These are phyloP conservation scores for Monilinia polystroma DNA, from an alignment of 2,329 filamentous ascomycete species.

Conservation along the genomic window DNA sequence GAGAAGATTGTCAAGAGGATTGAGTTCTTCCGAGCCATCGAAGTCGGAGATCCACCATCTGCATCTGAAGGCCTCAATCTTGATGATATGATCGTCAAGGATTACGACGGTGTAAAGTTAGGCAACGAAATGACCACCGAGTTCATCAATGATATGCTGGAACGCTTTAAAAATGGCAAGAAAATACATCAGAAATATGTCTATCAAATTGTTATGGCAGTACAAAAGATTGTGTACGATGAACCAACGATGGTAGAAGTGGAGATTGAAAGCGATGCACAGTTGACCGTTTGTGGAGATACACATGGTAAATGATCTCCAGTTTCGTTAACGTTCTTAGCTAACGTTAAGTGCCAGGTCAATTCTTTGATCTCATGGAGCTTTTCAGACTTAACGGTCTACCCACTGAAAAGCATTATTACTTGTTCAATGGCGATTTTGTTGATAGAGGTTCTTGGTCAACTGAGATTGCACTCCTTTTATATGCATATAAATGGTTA, in stretches of 20 bases:
- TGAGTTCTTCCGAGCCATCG: conserved; percentile 93
- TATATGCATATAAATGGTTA: conserved; percentile 97
- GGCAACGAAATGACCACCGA: conserved; percentile 88
- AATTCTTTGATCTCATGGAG: conserved; percentile 97
- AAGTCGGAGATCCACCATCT: conserved; percentile 87
- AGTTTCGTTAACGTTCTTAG: neutral
- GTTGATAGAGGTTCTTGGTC: conserved; percentile 98
- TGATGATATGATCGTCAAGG: conserved; percentile 80
- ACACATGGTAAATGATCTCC: conserved; percentile 70
- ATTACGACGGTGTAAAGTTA: conserved; percentile 81
- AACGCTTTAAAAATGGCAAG: conserved; percentile 94
- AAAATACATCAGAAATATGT: conserved; percentile 95
- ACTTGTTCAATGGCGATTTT: conserved; percentile 98
- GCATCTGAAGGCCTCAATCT: conserved; percentile 88
- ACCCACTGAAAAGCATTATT: conserved; percentile 83
- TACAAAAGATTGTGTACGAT: conserved; percentile 84
- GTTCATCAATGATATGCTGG: conserved; percentile 96
- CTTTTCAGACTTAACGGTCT: conserved; percentile 89
- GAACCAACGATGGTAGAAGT: conserved; percentile 98
- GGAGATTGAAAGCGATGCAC: conserved; percentile 71
- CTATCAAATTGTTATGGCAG: conserved; percentile 90
- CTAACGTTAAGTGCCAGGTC: conserved; percentile 54
- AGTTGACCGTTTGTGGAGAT: conserved; percentile 93
- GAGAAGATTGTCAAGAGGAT: conserved; percentile 91
- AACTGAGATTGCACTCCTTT: conserved; percentile 87